Conservation (phyloP, 768 basidiomycete genomes). For the Tulasnella sp. region DNA sequence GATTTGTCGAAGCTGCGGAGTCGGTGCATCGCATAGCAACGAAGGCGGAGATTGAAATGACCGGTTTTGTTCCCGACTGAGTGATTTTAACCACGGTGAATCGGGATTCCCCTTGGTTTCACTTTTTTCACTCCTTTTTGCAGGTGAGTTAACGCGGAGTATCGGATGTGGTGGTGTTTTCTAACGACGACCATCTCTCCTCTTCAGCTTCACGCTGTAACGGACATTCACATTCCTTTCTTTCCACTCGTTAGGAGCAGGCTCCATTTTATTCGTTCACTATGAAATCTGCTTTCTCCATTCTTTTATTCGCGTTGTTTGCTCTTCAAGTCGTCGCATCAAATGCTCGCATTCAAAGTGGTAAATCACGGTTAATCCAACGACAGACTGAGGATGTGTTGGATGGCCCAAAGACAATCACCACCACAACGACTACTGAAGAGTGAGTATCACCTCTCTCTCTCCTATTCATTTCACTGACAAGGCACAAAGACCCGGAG, state of each 20-base stretch:
- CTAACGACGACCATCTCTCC: not conserved
- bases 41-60: conserved; percentile 41
- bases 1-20: too few relatives aligned
- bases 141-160: conserved; percentile 43
- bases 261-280: not conserved
- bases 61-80: not conserved
- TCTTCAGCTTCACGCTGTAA: not conserved
- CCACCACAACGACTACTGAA: not conserved
- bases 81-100: not conserved
- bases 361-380: not conserved
- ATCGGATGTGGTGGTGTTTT: too few relatives aligned
- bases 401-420: not conserved
- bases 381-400: not conserved
- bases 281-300: not conserved
- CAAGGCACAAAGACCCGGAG: not conserved
- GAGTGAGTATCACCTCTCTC: not conserved
- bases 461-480: not conserved
- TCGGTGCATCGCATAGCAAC: too few relatives aligned
- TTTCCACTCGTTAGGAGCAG: not conserved
- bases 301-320: not conserved
- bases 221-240: not conserved
- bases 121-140: not conserved
- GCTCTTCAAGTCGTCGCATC: not conserved
- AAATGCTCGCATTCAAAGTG: not conserved
- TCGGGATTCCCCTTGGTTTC: not conserved